phyloP scores from a whole-genome alignment of 805 yeast genomes.

The Metschnikowia dekortorum region DNA sequence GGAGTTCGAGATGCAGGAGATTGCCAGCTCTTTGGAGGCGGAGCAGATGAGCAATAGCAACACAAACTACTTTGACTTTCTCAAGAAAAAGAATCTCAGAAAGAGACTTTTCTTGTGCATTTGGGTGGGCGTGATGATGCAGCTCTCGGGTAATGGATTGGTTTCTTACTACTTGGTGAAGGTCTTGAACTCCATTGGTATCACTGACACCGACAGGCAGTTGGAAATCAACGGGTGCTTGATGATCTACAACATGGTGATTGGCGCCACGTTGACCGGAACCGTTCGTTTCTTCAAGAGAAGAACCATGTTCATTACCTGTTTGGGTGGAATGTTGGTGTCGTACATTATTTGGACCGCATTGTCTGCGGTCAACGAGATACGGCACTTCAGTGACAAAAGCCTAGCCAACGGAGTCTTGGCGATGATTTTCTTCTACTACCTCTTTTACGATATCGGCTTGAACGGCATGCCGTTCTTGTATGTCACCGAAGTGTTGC shows the following conservation, averaged over 20 bases:
- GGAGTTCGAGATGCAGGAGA: slow-evolving; percentile 22
- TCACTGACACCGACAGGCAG: slow-evolving; percentile 37
- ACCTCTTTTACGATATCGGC: slow-evolving; percentile 39
- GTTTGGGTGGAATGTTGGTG: slow-evolving; percentile 33
- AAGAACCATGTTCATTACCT: slow-evolving; percentile 32
- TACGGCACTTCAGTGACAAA: slow-evolving; percentile 38
- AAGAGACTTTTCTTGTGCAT: slow-evolving; percentile 36
- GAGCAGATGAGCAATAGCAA: slow-evolving; percentile 29
- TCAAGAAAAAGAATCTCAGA: slow-evolving; percentile 35
- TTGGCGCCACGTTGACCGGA: slow-evolving; percentile 21
- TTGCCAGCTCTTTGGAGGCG: slow-evolving; percentile 28
- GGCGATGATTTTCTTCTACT: slow-evolving; percentile 49
- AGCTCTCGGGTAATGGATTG: slow-evolving; percentile 49
- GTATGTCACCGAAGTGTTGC: slow-evolving; percentile 42
- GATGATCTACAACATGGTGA: slow-evolving; percentile 28
- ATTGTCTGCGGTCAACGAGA: slow-evolving; percentile 42
- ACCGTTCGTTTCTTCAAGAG: slow-evolving; percentile 27
- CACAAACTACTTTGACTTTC: slow-evolving; percentile 36
- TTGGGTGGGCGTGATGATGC: slow-evolving; percentile 36
- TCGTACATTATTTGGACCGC: slow-evolving; percentile 41
- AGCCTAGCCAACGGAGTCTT: slow-evolving; percentile 42
- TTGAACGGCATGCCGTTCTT: slow-evolving; percentile 43
- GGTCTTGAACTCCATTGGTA: slow-evolving; percentile 51
- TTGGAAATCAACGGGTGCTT: slow-evolving; percentile 47
- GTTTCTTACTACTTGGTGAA: slow-evolving; percentile 48